Base-by-base conservation (phyloP, 2,329 filamentous ascomycete species). In the Pestalotiopsis sp. region DNA sequence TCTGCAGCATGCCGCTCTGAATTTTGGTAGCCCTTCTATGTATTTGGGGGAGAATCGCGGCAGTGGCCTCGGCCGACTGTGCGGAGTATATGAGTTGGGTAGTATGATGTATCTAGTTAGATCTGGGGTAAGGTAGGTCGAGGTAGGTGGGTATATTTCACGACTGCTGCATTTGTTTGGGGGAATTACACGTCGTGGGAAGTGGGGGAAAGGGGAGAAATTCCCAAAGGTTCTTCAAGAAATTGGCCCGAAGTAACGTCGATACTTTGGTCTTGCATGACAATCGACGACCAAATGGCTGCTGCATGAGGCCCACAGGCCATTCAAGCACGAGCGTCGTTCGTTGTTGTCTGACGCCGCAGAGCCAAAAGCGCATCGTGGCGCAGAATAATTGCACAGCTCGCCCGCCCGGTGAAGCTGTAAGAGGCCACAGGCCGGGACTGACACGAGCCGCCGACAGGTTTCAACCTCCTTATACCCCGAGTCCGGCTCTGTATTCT, bases 221-320 rank as follows among this genome's bases (percentile, higher is more conserved):
- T 14, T 62, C 27, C 25, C 25, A 36, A 39, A 36, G 17, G 2
- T 27, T 36, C 38, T 36, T 62, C 20, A 17, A 20, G n/a, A 52
- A 52, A 52, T 11, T 62, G 59, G 25, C 59, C 36, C 57, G 36
- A 39, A 38, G 59, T 62, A 62, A 62, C 59, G n/a, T 62, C 59
- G 59, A 62, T 62, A 62, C 59, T 62, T 62, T 39, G 59, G n/a
- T 36, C 59, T 38, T 62, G 59, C 59, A 62, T 62, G 59, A 62
- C 4, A 38, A n/a, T 38, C 36, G 31, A 36, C 59, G 59, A 62
- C 31, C 31, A 36, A 36, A 39, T 38, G 36, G 27, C 38, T 52
- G 45, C 45, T 52, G 45, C 45, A 52, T 52, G n/a, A 20, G 4
- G 3, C 20, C 20, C 20, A 17, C 41, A 52, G 45, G 17, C 45